A percentile compares a stretch with the other conserved stretches of the same genome.
Conservation (phyloP, 129 eudicot genomes). For the Saposhnikovia divaricata region DNA sequence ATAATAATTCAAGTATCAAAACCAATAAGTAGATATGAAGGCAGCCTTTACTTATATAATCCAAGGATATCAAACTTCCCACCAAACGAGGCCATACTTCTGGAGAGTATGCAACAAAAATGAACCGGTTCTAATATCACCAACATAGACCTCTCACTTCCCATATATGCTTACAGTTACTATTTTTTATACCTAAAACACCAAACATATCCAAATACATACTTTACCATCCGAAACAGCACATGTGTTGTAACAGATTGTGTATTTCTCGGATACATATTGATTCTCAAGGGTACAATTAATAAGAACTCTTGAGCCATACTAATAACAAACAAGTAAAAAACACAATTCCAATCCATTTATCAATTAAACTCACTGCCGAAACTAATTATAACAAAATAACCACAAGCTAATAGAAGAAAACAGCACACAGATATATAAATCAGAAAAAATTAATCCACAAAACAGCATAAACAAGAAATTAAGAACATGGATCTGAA, state of each 20-base stretch:
- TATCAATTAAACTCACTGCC: not conserved
- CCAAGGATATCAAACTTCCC: not conserved
- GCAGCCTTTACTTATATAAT: not conserved
- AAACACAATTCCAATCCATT: not conserved
- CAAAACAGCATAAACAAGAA: not conserved
- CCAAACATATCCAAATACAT: not conserved
- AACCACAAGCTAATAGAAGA: not conserved
- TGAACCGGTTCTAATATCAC: not conserved
- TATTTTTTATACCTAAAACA: not conserved
- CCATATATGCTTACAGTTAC: not conserved
- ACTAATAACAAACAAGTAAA: not conserved
- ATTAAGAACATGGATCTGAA: not conserved
- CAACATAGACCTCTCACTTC: not conserved
- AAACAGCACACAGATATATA: not conserved
- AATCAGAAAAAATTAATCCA: no score
- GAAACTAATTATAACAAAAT: not conserved
- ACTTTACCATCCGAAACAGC: not conserved
- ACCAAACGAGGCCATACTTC: not conserved
- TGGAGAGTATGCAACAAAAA: not conserved
- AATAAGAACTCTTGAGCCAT: not conserved
- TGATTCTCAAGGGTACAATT: not conserved
- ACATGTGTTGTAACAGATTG: not conserved
- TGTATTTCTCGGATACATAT: not conserved
- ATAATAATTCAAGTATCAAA: not conserved
- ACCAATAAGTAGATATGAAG: not conserved